These are phyloP conservation scores for Tagetes patula DNA, from an alignment of 129 eudicot species.

Conservation along the genomic window DNA sequence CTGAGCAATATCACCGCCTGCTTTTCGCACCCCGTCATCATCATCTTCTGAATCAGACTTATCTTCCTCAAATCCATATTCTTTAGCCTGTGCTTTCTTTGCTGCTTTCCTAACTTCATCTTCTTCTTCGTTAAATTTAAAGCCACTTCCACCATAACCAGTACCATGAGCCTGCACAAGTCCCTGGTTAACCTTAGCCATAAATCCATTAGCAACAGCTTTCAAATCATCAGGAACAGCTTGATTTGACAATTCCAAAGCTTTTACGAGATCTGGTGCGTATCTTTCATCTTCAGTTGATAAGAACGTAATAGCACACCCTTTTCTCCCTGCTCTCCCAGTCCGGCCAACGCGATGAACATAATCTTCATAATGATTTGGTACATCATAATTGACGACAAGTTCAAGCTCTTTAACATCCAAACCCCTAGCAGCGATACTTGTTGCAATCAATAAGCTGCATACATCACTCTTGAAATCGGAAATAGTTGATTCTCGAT, in stretches of 20 bases:
- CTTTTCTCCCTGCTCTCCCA: conserved; percentile 76
- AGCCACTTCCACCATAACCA: conserved; percentile 81
- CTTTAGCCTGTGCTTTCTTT: conserved; percentile 91
- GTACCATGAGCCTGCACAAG: conserved; percentile 80
- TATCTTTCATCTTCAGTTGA: conserved; percentile 66
- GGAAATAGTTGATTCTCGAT: conserved; percentile 73
- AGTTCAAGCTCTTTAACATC: conserved; percentile 84
- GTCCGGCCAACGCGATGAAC: conserved; percentile 84
- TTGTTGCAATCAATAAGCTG: conserved; percentile 68
- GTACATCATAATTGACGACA: conserved; percentile 70
- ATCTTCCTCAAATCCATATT: conserved; percentile 83
- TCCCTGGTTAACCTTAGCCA: conserved; percentile 74
- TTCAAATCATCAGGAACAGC: conserved; percentile 68
- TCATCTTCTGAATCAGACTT: conserved; percentile 90
- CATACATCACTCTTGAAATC: conserved; percentile 78
- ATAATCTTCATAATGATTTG: conserved; percentile 79
- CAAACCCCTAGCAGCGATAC: conserved; percentile 78
- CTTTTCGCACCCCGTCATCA: conserved; percentile 71
- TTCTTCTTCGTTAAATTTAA: conserved; percentile 76
- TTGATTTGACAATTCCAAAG: conserved; percentile 65
- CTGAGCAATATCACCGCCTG: conserved; percentile 52
- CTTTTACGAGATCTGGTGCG: conserved; percentile 77
- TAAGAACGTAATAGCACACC: conserved; percentile 63
- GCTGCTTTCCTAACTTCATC: conserved; percentile 82
- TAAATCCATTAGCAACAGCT: conserved; percentile 77